Conservation (phyloP, 106 monocot genomes). For the Dendrobium huoshanense region DNA sequence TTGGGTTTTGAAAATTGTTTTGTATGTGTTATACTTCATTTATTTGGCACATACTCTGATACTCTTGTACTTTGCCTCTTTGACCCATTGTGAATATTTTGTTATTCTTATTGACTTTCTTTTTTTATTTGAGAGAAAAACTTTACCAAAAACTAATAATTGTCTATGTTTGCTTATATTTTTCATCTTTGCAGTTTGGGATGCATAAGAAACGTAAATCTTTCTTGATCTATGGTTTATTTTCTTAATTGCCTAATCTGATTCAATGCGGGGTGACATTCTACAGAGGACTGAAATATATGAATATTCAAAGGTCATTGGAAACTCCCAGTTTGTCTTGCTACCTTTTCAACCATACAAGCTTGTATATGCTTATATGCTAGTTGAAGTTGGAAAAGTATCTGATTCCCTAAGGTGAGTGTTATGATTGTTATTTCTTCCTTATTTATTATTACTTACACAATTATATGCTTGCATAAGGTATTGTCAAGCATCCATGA, state of each 20-base stretch:
- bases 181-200: constrained; percentile 1
- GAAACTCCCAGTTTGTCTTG: constrained; percentile 89
- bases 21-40: neutral
- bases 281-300: constrained; percentile 92
- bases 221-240: constrained; percentile 6
- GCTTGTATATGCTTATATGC: constrained; percentile 91
- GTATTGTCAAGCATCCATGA: constrained; percentile 89
- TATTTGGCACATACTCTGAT: neutral
- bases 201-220: constrained; percentile 1
- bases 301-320: constrained; percentile 91
- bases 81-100: neutral
- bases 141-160: neutral
- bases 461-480: constrained; percentile 23
- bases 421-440: constrained; percentile 11
- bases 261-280: constrained; percentile 2
- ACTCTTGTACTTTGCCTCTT: neutral
- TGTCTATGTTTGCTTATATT: neutral
- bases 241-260: constrained; percentile 1
- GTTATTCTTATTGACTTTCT: neutral
- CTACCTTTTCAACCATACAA: constrained; percentile 93
- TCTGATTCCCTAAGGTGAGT: constrained; percentile 80
- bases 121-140: constrained; percentile 3
- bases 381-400: constrained; percentile 90
- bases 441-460: constrained; percentile 1
- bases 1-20: neutral